These are phyloP conservation scores for Fusarium sp. DNA, from an alignment of 2,329 filamentous ascomycete species.

Conservation along the genomic window DNA sequence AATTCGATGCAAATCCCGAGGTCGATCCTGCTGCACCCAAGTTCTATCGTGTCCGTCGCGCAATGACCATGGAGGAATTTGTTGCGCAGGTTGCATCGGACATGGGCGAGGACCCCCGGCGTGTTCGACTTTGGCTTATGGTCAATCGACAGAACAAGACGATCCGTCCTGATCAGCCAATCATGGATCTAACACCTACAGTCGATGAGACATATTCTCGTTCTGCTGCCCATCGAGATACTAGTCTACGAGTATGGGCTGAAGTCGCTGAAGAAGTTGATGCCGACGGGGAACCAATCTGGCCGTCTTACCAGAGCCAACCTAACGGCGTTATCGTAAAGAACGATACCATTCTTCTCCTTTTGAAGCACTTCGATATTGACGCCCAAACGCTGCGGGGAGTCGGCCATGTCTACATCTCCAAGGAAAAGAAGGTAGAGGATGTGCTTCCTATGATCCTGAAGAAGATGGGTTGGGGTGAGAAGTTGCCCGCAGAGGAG, in stretches of 20 bases:
- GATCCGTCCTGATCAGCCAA: constrained; percentile 87
- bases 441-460: constrained; percentile 84
- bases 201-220: constrained; percentile 76
- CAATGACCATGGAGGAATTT: constrained; percentile 83
- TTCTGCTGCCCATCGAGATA: constrained; percentile 71
- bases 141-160: constrained; percentile 99
- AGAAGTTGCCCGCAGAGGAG: constrained; percentile 74
- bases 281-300: constrained; percentile 76
- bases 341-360: constrained; percentile 80
- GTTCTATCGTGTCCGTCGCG: constrained; percentile 78
- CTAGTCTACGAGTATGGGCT: constrained; percentile 86
- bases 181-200: constrained; percentile 81
- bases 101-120: constrained; percentile 74
- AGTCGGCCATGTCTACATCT: constrained; percentile 87
- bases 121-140: constrained; percentile 93
- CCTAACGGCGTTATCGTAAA: constrained; percentile 69
- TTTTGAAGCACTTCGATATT: constrained; percentile 92
- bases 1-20: constrained; percentile 73
- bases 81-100: constrained; percentile 78
- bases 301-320: constrained; percentile 74
- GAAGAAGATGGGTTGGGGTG: constrained; percentile 87
- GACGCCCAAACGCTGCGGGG: constrained; percentile 81
- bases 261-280: constrained; percentile 79
- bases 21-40: constrained; percentile 78
- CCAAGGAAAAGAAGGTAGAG: constrained; percentile 86